Base-by-base conservation (phyloP, 768 basidiomycete species). In the Cystobasidium tubakii region DNA sequence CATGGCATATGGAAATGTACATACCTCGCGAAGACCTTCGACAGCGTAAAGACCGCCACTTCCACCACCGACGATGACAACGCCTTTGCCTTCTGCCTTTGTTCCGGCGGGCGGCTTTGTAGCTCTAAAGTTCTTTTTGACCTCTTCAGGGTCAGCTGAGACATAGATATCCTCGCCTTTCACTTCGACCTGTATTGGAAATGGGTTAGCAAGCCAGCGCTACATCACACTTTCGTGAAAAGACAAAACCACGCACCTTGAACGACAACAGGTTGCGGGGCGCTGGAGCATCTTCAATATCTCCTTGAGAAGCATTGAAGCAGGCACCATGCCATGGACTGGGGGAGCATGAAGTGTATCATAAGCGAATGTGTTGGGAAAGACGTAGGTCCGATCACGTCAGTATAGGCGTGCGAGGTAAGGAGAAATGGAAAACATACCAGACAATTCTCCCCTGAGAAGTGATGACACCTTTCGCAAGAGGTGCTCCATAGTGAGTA, bases 251-350 rank as follows among this genome's bases (percentile, higher is more conserved):
- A 29, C 53, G 4, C 21, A 64, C 75, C 73, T 87, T 85, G 85
- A 90, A 96, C 0, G 87, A 87, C 82, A 92, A 90, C 31, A 96
- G 81, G 15, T 89, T 86, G 78, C 86, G 83, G 13, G 91, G 88
- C 12, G 90, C 92, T 19, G 92, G 92, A 1, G 91, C 89, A 81
- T 94, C 92, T 85, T 96, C 92, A 60, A 90, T 91, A 77, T 92
- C 90, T 15, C 90, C 90, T 10, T 71, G 7, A 50, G 9, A 33
- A 36, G 29, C 27, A 36, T 42, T 31, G 25, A 42, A 65, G 25
- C 63, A 65, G 13, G 66, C 66, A 12, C 66, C 66, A 31, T 67
- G 66, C 66, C 66, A 67, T 25, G 66, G 66, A 29, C 66, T 60
- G 57, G 6, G 21, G 4, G 1, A 60, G 57, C 12, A 29, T 27